A percentile compares a stretch with the other conserved stretches of the same genome.
phyloP scores from a whole-genome alignment of 164 flowering plant species.

The Piper betle region DNA sequence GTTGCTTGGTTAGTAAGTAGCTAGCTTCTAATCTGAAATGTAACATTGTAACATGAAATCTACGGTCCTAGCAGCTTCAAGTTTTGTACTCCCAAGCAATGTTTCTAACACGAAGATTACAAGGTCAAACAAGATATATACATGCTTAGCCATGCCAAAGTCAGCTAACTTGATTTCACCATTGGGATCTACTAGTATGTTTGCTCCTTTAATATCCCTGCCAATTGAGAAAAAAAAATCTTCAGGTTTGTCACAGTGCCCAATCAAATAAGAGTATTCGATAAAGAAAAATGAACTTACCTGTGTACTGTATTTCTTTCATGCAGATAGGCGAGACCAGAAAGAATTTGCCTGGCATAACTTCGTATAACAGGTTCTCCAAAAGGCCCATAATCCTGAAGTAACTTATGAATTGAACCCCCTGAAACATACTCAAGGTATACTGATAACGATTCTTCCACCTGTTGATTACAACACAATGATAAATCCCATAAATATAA shows the following conservation, averaged over 20 bases:
- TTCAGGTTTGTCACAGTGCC: background rate
- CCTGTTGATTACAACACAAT: conserved; percentile 21
- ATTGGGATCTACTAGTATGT: conserved; percentile 62
- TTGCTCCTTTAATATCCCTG: conserved; percentile 87
- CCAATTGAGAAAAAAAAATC: background rate
- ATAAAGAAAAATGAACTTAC: background rate
- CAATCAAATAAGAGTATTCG: background rate
- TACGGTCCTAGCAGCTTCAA: no score
- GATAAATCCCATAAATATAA: background rate
- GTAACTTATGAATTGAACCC: conserved; percentile 68
- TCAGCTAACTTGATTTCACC: conserved; percentile 68
- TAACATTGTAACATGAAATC: no score
- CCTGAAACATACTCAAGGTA: conserved; percentile 75
- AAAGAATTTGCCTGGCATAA: conserved; percentile 58
- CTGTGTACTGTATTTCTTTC: conserved; percentile 47
- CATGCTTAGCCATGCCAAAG: conserved; percentile 90
- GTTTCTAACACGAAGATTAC: no score
- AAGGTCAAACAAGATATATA: conserved; percentile 7
- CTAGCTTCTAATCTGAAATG: no score
- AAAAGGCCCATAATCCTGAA: conserved; percentile 64
- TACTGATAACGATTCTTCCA: conserved; percentile 43
- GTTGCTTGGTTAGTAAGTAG: no score
- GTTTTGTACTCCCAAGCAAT: no score
- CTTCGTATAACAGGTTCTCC: conserved; percentile 52
- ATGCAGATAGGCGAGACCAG: conserved; percentile 72